Evolutionary conservation across 129 eudicot genomes (phyloP).

Genomic region (Saposhnikovia divaricata): DNA sequence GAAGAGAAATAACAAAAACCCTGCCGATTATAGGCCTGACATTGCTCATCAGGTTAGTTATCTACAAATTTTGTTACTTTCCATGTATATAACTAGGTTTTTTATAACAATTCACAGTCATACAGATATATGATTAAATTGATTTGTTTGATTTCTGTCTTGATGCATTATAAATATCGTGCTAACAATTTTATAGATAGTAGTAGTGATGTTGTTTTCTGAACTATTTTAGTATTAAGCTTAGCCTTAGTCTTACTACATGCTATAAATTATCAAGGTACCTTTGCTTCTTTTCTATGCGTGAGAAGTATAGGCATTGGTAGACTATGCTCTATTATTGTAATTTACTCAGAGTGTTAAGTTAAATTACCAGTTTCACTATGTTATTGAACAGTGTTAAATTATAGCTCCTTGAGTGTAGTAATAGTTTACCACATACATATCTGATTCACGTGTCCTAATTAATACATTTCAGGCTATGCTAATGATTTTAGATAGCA

Average conservation of each 20-base stretch:
- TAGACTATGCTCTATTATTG: neutral
- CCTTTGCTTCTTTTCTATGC: neutral
- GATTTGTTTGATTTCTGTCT: neutral
- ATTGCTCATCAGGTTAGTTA: conserved; percentile 88
- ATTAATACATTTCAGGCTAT: conserved; percentile 47
- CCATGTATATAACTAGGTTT: neutral
- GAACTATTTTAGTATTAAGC: neutral
- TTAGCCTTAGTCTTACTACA: neutral
- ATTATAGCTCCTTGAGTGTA: neutral
- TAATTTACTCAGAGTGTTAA: neutral
- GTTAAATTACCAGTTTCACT: neutral
- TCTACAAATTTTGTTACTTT: neutral
- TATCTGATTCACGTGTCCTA: neutral
- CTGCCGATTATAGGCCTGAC: conserved; percentile 91
- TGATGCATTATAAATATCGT: neutral
- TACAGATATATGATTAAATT: neutral
- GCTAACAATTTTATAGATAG: neutral
- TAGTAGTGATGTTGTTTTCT: neutral
- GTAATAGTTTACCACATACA: neutral
- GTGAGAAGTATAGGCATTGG: neutral
- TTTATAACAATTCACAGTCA: neutral
- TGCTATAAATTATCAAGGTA: neutral
- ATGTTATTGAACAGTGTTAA: neutral
- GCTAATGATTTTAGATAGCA: conserved; percentile 77
- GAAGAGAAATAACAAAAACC: conserved; percentile 55